These are phyloP conservation scores for Zygosaccharomyces pseudobailii DNA, from an alignment of 1,139 yeast species.

Conservation along the genomic window DNA sequence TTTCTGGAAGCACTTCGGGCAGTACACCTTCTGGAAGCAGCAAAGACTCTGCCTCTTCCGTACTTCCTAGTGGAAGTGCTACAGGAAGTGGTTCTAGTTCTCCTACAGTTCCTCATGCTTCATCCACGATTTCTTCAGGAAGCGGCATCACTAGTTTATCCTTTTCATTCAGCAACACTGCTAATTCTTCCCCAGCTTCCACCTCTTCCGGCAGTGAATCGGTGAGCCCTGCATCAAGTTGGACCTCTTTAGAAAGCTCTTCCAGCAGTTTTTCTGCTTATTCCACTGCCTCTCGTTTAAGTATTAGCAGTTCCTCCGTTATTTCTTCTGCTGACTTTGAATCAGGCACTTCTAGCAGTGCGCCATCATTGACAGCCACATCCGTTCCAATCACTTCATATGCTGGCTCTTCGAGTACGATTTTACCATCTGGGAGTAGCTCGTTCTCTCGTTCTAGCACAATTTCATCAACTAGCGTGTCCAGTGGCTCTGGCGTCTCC, in stretches of 20 bases:
- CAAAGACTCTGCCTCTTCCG: not conserved
- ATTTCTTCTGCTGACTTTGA: slow-evolving; percentile 4
- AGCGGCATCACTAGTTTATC: not conserved
- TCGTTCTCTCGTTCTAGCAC: not conserved
- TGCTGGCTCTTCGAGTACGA: slow-evolving; percentile 4
- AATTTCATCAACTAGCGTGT: not conserved
- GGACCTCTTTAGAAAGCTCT: not conserved
- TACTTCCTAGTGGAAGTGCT: not conserved
- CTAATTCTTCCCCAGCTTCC: not conserved
- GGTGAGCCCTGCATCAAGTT: slow-evolving; percentile 1
- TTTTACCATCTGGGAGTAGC: no score
- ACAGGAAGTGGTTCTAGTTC: not conserved
- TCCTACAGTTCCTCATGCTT: not conserved
- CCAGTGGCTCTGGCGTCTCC: not conserved
- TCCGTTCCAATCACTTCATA: slow-evolving; percentile 1
- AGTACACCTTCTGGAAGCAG: slow-evolving; percentile 1
- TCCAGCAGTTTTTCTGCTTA: slow-evolving; percentile 6
- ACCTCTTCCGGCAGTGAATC: slow-evolving; percentile 1
- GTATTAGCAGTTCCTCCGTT: slow-evolving; percentile 7
- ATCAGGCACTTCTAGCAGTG: slow-evolving; percentile 4
- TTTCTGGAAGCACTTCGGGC: no score
- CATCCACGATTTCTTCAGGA: not conserved
- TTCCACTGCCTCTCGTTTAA: slow-evolving; percentile 6
- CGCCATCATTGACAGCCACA: slow-evolving; percentile 5
- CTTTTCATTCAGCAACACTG: no score